A percentile compares a stretch with the other conserved stretches of the same genome.
Conservation (phyloP, 345 rosid species). For the Boechera stricta region DNA sequence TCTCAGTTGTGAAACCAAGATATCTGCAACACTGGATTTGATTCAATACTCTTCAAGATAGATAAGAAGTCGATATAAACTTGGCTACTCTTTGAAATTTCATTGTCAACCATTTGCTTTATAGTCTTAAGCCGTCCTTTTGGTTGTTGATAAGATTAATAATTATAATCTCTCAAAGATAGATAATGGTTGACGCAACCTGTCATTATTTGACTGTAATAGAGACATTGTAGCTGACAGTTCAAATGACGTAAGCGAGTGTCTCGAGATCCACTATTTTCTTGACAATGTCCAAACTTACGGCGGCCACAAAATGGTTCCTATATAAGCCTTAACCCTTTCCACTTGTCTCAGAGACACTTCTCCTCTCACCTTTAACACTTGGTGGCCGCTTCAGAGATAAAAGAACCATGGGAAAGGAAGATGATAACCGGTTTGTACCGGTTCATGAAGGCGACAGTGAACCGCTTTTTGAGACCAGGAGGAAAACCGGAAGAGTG, state of each 20-base stretch:
- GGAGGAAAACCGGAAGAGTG: constrained; percentile 37
- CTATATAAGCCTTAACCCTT: background rate
- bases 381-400: background rate
- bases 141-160: constrained; percentile 5
- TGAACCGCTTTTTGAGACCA: constrained; percentile 41
- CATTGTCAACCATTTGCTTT: background rate
- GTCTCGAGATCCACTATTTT: constrained; percentile 3
- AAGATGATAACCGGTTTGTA: constrained; percentile 15
- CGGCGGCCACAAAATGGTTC: background rate
- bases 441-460: constrained; percentile 21
- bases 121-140: background rate
- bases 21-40: background rate
- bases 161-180: background rate
- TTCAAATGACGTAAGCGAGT: constrained; percentile 23
- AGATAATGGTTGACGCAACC: constrained; percentile 1
- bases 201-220: background rate
- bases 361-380: constrained; percentile 4
- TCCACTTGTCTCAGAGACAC: background rate
- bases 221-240: constrained; percentile 18
- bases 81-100: background rate
- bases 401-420: background rate
- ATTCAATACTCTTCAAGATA: background rate
- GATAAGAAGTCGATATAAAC: background rate
- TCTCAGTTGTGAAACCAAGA: background rate
- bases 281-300: constrained; percentile 24